Conservation (phyloP, 768 basidiomycete genomes). For the Lentinula boryana region DNA sequence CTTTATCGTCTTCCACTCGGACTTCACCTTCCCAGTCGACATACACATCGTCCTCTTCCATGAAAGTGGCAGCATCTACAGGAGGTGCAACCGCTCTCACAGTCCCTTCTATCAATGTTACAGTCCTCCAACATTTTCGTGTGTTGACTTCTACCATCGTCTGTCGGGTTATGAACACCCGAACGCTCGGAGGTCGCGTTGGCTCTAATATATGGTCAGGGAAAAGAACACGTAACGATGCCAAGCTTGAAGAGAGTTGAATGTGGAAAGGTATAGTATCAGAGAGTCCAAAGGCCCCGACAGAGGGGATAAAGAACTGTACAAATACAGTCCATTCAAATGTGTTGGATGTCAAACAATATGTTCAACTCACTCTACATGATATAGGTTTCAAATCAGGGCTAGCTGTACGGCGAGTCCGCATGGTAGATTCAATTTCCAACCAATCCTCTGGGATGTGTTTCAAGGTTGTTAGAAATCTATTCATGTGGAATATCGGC, state of each 20-base stretch:
- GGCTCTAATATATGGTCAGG: background rate
- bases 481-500: conserved; percentile 33
- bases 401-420: conserved; percentile 20
- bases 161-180: conserved; percentile 46
- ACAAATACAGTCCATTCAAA: background rate
- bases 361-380: conserved; percentile 41
- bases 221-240: conserved; percentile 38
- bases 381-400: conserved; percentile 33
- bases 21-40: conserved; percentile 55
- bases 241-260: conserved; percentile 39
- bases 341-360: conserved; percentile 13
- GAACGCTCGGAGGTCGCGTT: conserved; percentile 17
- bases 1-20: conserved; percentile 27
- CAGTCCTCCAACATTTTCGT: conserved; percentile 27
- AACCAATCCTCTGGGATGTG: conserved; percentile 53
- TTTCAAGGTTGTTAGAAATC: conserved; percentile 46
- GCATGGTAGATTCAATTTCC: conserved; percentile 36
- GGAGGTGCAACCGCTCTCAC: conserved; percentile 30
- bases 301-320: conserved; percentile 45
- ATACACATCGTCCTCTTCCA: conserved; percentile 21
- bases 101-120: conserved; percentile 37
- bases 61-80: background rate
- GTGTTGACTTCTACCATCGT: conserved; percentile 32
- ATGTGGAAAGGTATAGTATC: conserved; percentile 56
- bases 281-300: conserved; percentile 38